These are phyloP conservation scores for Pichia sp. DNA, from an alignment of 1,139 yeast species.

Conservation along the genomic window DNA sequence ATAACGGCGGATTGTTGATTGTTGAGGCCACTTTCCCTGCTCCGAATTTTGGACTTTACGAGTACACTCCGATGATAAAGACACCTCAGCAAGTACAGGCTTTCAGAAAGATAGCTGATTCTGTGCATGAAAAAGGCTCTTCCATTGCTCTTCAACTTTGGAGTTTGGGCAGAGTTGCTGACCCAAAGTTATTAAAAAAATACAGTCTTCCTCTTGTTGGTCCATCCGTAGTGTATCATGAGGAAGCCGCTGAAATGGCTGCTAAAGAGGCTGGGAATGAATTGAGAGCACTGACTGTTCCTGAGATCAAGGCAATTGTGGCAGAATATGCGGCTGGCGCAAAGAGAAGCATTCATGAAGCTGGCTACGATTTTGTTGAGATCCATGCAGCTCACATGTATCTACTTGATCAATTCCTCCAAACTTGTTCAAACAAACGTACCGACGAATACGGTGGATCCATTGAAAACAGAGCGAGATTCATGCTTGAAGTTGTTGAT, in stretches of 20 bases:
- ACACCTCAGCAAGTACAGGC: conserved; percentile 48
- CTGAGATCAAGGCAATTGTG: conserved; percentile 37
- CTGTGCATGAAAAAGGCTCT: conserved; percentile 53
- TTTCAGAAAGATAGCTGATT: conserved; percentile 48
- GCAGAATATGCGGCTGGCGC: conserved; percentile 44
- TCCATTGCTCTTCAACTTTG: conserved; percentile 54
- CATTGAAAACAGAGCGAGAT: conserved; percentile 39
- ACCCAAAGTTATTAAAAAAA: conserved; percentile 39
- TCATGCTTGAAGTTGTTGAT: conserved; percentile 39
- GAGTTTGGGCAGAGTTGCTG: conserved; percentile 56
- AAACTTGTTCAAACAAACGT: conserved; percentile 40
- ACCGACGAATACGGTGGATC: conserved; percentile 55
- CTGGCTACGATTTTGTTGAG: conserved; percentile 50
- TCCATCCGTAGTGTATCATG: conserved; percentile 42
- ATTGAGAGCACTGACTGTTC: conserved; percentile 36
- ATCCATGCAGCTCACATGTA: conserved; percentile 56
- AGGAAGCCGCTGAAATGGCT: conserved; percentile 34
- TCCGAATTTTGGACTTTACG: conserved; percentile 42
- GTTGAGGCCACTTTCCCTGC: conserved; percentile 51
- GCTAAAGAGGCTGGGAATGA: conserved; percentile 35
- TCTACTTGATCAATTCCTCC: conserved; percentile 40
- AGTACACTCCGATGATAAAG: conserved; percentile 49
- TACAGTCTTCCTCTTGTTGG: conserved; percentile 39
- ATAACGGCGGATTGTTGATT: conserved; percentile 53
- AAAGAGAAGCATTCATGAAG: conserved; percentile 41